These are phyloP conservation scores for Blumeria hordei DNA, from an alignment of 2,329 filamentous ascomycete genomes.

Conservation along the genomic window DNA sequence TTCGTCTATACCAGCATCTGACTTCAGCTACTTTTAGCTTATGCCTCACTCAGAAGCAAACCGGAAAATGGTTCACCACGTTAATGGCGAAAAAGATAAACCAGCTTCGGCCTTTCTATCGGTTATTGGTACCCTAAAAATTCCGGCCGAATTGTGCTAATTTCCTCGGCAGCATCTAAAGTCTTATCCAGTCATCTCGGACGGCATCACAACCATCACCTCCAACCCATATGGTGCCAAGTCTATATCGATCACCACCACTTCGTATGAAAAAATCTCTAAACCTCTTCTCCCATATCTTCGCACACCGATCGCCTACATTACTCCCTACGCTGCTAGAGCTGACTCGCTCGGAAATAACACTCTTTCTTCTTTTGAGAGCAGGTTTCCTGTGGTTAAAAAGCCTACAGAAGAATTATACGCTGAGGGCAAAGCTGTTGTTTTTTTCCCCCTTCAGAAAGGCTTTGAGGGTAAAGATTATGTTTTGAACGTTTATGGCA, in stretches of 20 bases:
- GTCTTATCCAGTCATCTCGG: conserved; percentile 63
- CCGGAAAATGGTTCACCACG: conserved; percentile 18
- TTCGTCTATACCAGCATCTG: too few relatives aligned
- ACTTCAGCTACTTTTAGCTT: not conserved
- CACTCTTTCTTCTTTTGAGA: conserved; percentile 44
- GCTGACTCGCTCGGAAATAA: conserved; percentile 56
- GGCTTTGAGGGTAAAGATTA: conserved; percentile 37
- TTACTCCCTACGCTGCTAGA: conserved; percentile 63
- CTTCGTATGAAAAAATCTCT: conserved; percentile 37
- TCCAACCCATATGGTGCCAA: conserved; percentile 62
- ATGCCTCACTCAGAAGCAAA: conserved; percentile 8
- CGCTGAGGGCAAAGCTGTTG: conserved; percentile 34
- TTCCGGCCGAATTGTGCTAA: not conserved
- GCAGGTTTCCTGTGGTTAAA: conserved; percentile 48
- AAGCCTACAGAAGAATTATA: conserved; percentile 50
- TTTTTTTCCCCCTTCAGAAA: conserved; percentile 38
- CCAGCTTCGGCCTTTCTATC: conserved; percentile 25
- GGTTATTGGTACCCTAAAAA: conserved; percentile 15
- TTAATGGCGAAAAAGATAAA: conserved; percentile 23
- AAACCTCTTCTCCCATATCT: conserved; percentile 61
- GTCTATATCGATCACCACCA: conserved; percentile 51
- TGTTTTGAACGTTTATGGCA: conserved; percentile 28
- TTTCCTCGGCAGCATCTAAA: conserved; percentile 41
- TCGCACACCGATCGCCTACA: conserved; percentile 53
- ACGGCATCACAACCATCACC: conserved; percentile 57